Evolutionary conservation across 2,329 filamentous ascomycete genomes (phyloP).

Genomic region (Acarospora socialis): DNA sequence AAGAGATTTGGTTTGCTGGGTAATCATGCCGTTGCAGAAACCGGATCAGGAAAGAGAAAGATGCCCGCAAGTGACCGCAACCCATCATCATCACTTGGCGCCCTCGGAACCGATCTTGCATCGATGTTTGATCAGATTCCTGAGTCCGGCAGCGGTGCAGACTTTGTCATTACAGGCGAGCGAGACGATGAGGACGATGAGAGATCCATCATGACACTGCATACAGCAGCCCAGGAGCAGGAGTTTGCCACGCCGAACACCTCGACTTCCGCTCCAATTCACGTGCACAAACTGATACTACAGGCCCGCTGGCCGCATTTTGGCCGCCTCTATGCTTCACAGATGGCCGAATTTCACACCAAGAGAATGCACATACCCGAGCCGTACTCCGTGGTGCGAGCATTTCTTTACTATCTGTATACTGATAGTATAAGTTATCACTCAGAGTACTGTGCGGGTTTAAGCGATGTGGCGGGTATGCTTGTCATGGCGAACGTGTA

Average conservation of each 20-base stretch:
- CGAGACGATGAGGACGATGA: slow-evolving; percentile 58
- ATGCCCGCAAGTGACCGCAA: slow-evolving; percentile 41
- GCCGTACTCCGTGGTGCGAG: slow-evolving; percentile 82
- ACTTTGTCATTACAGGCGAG: slow-evolving; percentile 82
- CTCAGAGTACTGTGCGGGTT: slow-evolving; percentile 44
- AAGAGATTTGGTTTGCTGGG: slow-evolving; percentile 82
- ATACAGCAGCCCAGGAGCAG: too few species aligned
- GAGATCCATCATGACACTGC: slow-evolving; percentile 43
- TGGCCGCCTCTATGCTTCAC: slow-evolving; percentile 73
- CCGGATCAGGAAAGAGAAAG: slow-evolving; percentile 28
- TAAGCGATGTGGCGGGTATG: slow-evolving; percentile 81
- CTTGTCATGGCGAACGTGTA: slow-evolving; percentile 98
- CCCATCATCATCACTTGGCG: slow-evolving; percentile 36
- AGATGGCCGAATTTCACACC: slow-evolving; percentile 96
- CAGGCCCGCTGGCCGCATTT: slow-evolving; percentile 97
- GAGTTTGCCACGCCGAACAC: slow-evolving; percentile 17
- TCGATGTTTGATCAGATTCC: slow-evolving; percentile 76
- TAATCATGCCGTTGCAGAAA: slow-evolving; percentile 50
- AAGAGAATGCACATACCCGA: slow-evolving; percentile 97
- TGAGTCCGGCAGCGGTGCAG: slow-evolving; percentile 70
- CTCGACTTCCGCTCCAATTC: slow-evolving; percentile 63
- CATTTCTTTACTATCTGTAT: slow-evolving; percentile 92
- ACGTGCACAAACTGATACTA: slow-evolving; percentile 89
- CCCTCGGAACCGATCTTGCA: slow-evolving; percentile 74
- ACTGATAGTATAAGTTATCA: slow-evolving; percentile 69